Evolutionary conservation across 1,139 yeast genomes (phyloP).

Genomic region (Nakaseomyces kungkrabaensis): DNA sequence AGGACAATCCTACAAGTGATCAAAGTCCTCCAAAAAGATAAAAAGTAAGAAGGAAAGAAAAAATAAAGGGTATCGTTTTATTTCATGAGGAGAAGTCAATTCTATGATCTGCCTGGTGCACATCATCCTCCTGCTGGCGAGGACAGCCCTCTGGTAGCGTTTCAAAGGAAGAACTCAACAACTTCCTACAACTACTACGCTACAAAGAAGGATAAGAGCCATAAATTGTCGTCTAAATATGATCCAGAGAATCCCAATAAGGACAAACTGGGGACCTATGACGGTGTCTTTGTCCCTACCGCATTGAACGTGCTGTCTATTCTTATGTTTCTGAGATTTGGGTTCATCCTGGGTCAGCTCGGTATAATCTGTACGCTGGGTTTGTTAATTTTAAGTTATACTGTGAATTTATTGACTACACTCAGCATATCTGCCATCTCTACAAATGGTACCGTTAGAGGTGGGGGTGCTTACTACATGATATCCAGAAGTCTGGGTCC

Average conservation of each 20-base stretch:
- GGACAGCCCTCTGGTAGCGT: not conserved
- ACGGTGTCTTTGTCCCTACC: slow-evolving; percentile 73
- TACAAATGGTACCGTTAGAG: slow-evolving; percentile 73
- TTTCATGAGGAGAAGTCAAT: slow-evolving; percentile 16
- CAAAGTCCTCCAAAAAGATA: too few relatives aligned
- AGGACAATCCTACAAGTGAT: too few relatives aligned
- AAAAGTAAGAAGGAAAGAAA: too few relatives aligned
- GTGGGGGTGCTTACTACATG: slow-evolving; percentile 83
- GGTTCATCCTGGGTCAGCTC: slow-evolving; percentile 71
- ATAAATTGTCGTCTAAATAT: slow-evolving; percentile 24
- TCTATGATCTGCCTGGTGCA: slow-evolving; percentile 29
- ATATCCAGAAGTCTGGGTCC: slow-evolving; percentile 71
- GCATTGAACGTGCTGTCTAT: slow-evolving; percentile 68
- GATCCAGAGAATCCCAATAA: slow-evolving; percentile 29
- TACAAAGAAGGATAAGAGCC: slow-evolving; percentile 15
- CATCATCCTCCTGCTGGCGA: slow-evolving; percentile 17
- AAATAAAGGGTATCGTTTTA: too few relatives aligned
- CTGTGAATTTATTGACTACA: slow-evolving; percentile 59
- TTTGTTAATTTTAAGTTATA: slow-evolving; percentile 49
- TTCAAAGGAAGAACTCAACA: slow-evolving; percentile 7
- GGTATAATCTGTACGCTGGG: slow-evolving; percentile 57
- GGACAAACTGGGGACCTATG: slow-evolving; percentile 56
- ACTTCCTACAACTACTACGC: slow-evolving; percentile 26
- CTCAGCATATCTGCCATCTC: slow-evolving; percentile 70
- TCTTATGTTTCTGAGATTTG: slow-evolving; percentile 71